These are phyloP conservation scores for Neurospora sp. DNA, from an alignment of 495 filamentous ascomycete genomes.

Conservation along the genomic window DNA sequence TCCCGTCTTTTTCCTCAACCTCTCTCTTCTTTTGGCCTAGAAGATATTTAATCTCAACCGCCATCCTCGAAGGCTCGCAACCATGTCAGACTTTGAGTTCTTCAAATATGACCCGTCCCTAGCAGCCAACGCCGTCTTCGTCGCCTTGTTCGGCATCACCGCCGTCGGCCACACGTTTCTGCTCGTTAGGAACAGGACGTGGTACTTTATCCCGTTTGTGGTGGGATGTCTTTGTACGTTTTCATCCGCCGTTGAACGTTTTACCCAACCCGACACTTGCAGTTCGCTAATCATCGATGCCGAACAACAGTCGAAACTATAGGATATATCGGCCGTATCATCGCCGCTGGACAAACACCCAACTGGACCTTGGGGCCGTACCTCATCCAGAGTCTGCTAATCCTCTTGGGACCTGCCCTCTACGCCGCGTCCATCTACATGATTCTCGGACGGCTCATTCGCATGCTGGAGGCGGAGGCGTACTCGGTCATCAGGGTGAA, in stretches of 20 bases:
- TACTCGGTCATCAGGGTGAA: constrained; percentile 26
- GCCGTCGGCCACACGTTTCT: constrained; percentile 39
- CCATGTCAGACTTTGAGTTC: constrained; percentile 19
- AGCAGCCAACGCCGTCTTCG: constrained; percentile 38
- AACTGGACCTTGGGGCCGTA: constrained; percentile 30
- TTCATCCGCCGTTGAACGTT: neutral
- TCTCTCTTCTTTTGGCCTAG: neutral
- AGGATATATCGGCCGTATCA: constrained; percentile 47
- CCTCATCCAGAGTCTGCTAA: constrained; percentile 16
- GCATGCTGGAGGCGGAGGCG: constrained; percentile 25
- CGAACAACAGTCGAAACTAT: constrained; percentile 40
- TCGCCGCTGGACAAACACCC: constrained; percentile 24
- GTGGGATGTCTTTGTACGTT: constrained; percentile 47
- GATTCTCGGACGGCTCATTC: constrained; percentile 41
- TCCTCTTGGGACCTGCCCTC: constrained; percentile 30
- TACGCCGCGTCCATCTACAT: constrained; percentile 50
- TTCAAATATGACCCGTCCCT: constrained; percentile 42
- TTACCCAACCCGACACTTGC: neutral
- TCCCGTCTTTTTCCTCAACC: neutral
- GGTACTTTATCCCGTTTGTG: constrained; percentile 52
- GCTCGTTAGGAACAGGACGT: constrained; percentile 37
- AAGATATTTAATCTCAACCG: neutral
- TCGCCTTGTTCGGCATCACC: constrained; percentile 39
- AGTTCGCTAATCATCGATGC: neutral
- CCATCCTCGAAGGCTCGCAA: neutral